These are phyloP conservation scores for Curvularia hawaiiensis DNA, from an alignment of 2,329 filamentous ascomycete genomes.

Conservation along the genomic window DNA sequence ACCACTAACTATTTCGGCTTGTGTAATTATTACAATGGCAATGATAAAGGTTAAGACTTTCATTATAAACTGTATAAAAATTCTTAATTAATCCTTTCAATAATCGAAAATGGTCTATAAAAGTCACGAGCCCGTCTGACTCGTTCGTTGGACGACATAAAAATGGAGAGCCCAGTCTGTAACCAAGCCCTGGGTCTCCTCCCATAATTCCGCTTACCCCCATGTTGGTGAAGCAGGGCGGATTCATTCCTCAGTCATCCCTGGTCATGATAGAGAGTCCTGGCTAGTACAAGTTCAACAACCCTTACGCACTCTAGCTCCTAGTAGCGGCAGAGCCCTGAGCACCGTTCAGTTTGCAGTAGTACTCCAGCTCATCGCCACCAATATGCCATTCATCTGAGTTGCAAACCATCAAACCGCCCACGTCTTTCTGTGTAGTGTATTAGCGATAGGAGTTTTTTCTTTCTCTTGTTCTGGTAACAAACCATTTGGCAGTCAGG, in stretches of 20 bases:
- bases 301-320: not conserved
- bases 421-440: conserved; percentile 16
- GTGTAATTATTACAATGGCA: not conserved
- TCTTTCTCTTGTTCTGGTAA: not conserved
- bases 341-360: conserved; percentile 33
- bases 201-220: not conserved
- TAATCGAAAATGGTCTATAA: not conserved
- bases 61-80: not conserved
- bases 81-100: not conserved
- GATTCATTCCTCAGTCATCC: not conserved
- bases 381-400: conserved; percentile 34
- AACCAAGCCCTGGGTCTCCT: not conserved
- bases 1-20: not conserved
- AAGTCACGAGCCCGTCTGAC: too few species aligned
- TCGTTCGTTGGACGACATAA: not conserved
- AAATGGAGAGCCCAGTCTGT: not conserved
- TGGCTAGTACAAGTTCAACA: not conserved
- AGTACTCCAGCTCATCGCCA: conserved; percentile 36
- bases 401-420: conserved; percentile 29
- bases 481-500: conserved; percentile 36
- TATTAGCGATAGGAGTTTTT: conserved; percentile 1
- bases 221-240: not conserved
- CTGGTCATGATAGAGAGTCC: not conserved
- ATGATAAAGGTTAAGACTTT: not conserved
- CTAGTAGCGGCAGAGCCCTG: conserved; percentile 13